Evolutionary conservation across 2,329 filamentous ascomycete genomes (phyloP).

Genomic region (Apiospora rasikravindrae): DNA sequence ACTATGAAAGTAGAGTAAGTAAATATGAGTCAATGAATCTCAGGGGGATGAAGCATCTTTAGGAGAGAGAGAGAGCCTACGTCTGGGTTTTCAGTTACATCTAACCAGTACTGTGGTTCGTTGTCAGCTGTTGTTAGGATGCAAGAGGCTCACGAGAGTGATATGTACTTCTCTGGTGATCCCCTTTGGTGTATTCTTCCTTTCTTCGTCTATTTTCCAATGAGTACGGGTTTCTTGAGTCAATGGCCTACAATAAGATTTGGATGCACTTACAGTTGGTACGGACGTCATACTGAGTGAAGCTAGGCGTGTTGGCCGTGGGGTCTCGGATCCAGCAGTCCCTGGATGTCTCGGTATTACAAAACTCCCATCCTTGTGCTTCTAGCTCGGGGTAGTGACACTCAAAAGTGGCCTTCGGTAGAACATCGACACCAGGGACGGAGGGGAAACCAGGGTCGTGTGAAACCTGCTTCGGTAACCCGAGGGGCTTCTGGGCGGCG

Average conservation of each 20-base stretch:
- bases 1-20: not conserved
- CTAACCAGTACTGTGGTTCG: not conserved
- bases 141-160: not conserved
- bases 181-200: slow-evolving; percentile 22
- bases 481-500: slow-evolving; percentile 24
- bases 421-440: slow-evolving; percentile 19
- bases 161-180: not conserved
- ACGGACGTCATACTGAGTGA: slow-evolving; percentile 27
- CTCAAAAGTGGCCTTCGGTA: slow-evolving; percentile 9
- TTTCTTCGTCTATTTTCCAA: slow-evolving; percentile 23
- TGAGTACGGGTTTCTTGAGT: not conserved
- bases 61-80: not conserved
- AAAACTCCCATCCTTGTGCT: slow-evolving; percentile 27
- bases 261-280: slow-evolving; percentile 26
- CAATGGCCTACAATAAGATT: not conserved
- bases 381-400: slow-evolving; percentile 29
- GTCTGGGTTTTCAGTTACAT: not conserved
- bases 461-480: slow-evolving; percentile 16
- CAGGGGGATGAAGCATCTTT: not conserved
- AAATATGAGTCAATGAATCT: not conserved
- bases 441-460: not conserved
- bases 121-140: not conserved
- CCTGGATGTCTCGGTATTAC: slow-evolving; percentile 26
- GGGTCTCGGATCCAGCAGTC: slow-evolving; percentile 30
- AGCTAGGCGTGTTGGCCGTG: slow-evolving; percentile 21